phyloP scores from a whole-genome alignment of 2,329 filamentous ascomycete genomes.

The Stagonosporopsis rhizophila region DNA sequence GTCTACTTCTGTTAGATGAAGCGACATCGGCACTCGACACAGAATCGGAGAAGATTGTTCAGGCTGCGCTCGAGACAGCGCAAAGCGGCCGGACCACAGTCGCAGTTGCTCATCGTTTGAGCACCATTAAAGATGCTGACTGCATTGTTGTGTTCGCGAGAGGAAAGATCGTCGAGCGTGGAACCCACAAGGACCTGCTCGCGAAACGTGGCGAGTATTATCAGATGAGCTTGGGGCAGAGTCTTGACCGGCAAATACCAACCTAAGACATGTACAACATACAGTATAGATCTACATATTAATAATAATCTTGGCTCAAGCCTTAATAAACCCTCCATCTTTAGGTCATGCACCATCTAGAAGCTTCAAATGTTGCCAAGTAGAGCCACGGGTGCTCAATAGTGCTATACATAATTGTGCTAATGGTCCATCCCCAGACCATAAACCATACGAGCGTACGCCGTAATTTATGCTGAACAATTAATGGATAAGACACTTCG shows the following conservation, averaged over 20 bases:
- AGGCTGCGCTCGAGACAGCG: slow-evolving; percentile 80
- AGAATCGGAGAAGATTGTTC: slow-evolving; percentile 73
- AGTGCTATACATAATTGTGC: neutral
- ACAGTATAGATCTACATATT: neutral
- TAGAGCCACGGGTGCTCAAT: neutral
- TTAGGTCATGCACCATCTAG: neutral
- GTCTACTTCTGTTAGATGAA: slow-evolving; percentile 66
- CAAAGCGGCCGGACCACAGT: slow-evolving; percentile 89
- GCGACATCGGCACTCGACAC: slow-evolving; percentile 48
- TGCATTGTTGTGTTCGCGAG: slow-evolving; percentile 93
- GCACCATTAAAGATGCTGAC: slow-evolving; percentile 93
- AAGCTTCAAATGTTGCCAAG: slow-evolving; percentile 8
- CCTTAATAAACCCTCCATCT: neutral
- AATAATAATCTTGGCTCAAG: neutral
- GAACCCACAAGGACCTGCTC: slow-evolving; percentile 60
- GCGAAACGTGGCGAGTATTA: slow-evolving; percentile 50
- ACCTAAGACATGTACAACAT: neutral
- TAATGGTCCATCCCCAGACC: neutral
- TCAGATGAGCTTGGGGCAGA: slow-evolving; percentile 15
- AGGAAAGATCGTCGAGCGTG: slow-evolving; percentile 81
- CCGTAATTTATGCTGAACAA: neutral
- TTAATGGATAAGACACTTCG: neutral
- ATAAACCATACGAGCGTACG: neutral
- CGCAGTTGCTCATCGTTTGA: slow-evolving; percentile 88
- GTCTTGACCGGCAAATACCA: slow-evolving; percentile 12